A percentile compares a stretch with the other conserved stretches of the same genome.
Conservation (phyloP, 2,329 filamentous ascomycete genomes). For the Aspergillus ochraceus region DNA sequence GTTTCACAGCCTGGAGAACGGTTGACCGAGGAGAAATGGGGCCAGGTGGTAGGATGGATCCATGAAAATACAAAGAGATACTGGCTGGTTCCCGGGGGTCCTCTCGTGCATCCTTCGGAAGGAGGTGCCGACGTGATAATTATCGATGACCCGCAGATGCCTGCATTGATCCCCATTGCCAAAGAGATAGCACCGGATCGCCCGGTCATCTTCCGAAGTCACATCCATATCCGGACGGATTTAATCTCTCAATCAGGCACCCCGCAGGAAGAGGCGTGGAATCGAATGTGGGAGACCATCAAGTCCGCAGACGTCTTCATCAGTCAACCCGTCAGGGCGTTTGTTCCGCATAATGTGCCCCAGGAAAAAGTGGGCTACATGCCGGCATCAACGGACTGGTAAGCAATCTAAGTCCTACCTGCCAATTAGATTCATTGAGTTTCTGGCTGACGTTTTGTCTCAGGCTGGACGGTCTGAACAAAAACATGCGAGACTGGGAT, state of each 20-base stretch:
- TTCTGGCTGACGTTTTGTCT: not conserved
- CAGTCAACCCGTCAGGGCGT: conserved; percentile 74
- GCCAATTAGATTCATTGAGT: not conserved
- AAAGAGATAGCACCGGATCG: conserved; percentile 70
- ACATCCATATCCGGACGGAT: conserved; percentile 80
- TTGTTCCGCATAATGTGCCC: conserved; percentile 70
- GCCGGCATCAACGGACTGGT: conserved; percentile 80
- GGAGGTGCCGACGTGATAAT: conserved; percentile 76
- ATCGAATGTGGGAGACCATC: conserved; percentile 72
- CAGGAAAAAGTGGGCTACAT: conserved; percentile 69
- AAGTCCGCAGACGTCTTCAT: conserved; percentile 74
- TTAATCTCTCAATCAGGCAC: conserved; percentile 63
- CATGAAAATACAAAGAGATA: conserved; percentile 71
- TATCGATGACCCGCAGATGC: conserved; percentile 85
- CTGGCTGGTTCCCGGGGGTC: conserved; percentile 69
- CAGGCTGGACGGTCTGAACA: conserved; percentile 77
- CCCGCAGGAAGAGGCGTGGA: conserved; percentile 73
- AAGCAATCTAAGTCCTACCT: conserved; percentile 19
- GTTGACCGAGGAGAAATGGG: conserved; percentile 63
- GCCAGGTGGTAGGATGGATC: conserved; percentile 69
- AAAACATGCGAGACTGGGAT: conserved; percentile 69
- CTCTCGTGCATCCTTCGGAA: conserved; percentile 62
- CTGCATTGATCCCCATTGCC: conserved; percentile 71
- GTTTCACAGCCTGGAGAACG: conserved; percentile 66
- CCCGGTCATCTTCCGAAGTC: conserved; percentile 76